Conservation (phyloP, 2,329 filamentous ascomycete genomes). For the Grosmannia penicillata region DNA sequence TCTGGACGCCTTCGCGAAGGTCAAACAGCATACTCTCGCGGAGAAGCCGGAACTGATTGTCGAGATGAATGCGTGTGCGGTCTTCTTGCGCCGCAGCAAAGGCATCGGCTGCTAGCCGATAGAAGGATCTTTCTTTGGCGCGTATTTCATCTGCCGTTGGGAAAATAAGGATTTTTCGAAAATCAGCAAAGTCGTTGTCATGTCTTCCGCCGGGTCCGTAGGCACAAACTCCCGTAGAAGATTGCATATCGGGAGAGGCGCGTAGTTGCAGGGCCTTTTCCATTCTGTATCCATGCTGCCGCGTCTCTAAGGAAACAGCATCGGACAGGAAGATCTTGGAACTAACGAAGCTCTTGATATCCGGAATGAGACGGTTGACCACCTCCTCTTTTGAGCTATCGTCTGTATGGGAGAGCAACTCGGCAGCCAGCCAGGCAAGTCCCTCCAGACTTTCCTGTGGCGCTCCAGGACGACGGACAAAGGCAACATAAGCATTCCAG, state of each 20-base stretch:
- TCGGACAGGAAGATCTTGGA: neutral
- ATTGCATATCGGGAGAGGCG: no score
- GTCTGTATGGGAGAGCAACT: neutral
- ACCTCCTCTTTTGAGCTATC: neutral
- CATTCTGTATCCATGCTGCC: neutral
- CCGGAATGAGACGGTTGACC: neutral
- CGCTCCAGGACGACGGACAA: neutral
- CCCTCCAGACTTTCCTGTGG: neutral
- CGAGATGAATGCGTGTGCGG: slow-evolving; percentile 35
- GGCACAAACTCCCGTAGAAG: no score
- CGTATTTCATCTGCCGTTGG: slow-evolving; percentile 52
- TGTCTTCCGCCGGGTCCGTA: slow-evolving; percentile 59
- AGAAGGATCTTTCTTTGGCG: slow-evolving; percentile 37
- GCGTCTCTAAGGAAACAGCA: neutral
- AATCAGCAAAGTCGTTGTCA: slow-evolving; percentile 55
- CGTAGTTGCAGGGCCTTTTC: neutral
- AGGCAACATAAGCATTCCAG: neutral
- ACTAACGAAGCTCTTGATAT: neutral
- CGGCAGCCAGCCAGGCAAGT: neutral
- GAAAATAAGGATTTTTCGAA: slow-evolving; percentile 44
- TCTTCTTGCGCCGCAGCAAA: slow-evolving; percentile 1
- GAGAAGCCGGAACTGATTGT: slow-evolving; percentile 58
- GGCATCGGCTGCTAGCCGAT: slow-evolving; percentile 35
- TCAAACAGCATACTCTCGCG: slow-evolving; percentile 57
- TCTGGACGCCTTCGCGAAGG: slow-evolving; percentile 44